phyloP scores from a whole-genome alignment of 2,329 filamentous ascomycete genomes.

The Phialocephala sp. region DNA sequence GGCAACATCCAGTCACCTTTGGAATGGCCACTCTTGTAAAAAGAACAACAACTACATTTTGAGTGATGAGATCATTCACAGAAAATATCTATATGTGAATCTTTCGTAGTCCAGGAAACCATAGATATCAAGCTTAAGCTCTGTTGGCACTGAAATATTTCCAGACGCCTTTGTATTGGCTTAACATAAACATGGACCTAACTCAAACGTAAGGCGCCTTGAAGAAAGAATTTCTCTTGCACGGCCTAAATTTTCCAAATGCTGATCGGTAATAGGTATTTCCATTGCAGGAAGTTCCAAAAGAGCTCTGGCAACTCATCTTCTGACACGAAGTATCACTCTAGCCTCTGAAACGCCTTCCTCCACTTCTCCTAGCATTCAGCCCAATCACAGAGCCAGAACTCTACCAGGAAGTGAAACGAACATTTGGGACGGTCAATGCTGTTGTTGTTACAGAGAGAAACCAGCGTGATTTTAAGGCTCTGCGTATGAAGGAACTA shows the following conservation, averaged over 20 bases:
- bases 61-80: too few species aligned
- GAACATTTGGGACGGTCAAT: neutral
- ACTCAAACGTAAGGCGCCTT: neutral
- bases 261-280: neutral
- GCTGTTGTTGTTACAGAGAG: neutral
- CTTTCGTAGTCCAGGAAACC: too few species aligned
- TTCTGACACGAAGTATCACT: neutral
- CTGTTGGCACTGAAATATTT: neutral
- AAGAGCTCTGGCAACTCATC: neutral
- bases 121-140: neutral
- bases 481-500: neutral
- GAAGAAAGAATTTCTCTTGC: neutral
- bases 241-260: neutral
- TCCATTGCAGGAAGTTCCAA: neutral
- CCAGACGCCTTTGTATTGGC: neutral
- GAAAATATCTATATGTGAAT: too few species aligned
- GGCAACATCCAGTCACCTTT: too few species aligned
- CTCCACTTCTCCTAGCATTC: neutral
- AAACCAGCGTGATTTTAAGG: neutral
- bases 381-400: neutral
- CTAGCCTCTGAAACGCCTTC: neutral
- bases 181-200: neutral
- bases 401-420: neutral
- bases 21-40: too few species aligned
- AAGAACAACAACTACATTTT: too few species aligned